Percentiles rank a stretch among this genome's conserved stretches.
Evolutionary conservation across 192 early-diverging fungal genomes (phyloP).

Genomic region (Rhizoclosmatium globosum): DNA sequence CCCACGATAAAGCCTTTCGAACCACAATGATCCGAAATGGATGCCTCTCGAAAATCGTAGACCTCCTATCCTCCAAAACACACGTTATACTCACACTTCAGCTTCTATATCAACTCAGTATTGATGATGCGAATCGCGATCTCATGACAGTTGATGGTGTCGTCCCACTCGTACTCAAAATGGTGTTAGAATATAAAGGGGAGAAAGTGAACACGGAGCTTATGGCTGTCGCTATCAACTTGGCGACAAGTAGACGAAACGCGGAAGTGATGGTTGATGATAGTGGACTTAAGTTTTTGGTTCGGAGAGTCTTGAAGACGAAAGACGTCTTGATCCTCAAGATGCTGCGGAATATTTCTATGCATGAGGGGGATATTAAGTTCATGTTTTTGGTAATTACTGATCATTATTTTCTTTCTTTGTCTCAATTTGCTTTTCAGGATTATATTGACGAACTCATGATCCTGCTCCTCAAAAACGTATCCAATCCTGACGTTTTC

Average conservation of each 20-base stretch:
- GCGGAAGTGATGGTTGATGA: constrained; percentile 50
- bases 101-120: constrained; percentile 56
- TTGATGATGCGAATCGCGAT: constrained; percentile 50
- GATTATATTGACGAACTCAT: constrained; percentile 66
- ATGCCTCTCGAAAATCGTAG: constrained; percentile 43
- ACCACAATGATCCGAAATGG: constrained; percentile 39
- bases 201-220: constrained; percentile 54
- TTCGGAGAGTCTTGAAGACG: constrained; percentile 63
- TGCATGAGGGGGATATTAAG: constrained; percentile 43
- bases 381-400: constrained; percentile 55
- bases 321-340: constrained; percentile 62
- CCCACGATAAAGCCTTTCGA: constrained; percentile 56
- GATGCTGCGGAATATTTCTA: constrained; percentile 59
- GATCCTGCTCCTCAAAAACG: constrained; percentile 49
- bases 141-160: constrained; percentile 44
- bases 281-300: constrained; percentile 59
- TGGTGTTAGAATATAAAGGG: constrained; percentile 57
- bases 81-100: constrained; percentile 52
- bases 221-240: constrained; percentile 64
- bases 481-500: constrained; percentile 45
- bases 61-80: constrained; percentile 44
- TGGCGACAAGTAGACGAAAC: constrained; percentile 48
- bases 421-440: constrained; percentile 26
- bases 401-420: constrained; percentile 4
- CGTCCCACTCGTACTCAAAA: constrained; percentile 49